A percentile compares a stretch with the other conserved stretches of the same genome.
Conservation (phyloP, 768 basidiomycete species). For the Podaxis pistillaris region DNA sequence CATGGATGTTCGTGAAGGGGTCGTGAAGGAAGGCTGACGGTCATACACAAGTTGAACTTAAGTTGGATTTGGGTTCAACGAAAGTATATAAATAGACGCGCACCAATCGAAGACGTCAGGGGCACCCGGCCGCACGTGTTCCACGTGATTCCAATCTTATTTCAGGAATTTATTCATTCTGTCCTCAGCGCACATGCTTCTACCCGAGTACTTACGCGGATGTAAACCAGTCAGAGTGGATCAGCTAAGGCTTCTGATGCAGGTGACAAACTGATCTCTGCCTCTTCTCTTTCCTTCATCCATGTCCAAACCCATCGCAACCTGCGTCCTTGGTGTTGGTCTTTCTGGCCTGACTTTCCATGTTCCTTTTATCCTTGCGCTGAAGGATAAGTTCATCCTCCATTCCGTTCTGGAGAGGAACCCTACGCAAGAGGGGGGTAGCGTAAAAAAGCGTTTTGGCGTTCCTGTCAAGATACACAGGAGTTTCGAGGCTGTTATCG, state of each 20-base stretch:
- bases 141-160: not conserved
- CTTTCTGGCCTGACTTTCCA: constrained; percentile 80
- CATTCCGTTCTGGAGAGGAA: constrained; percentile 76
- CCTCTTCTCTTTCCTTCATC: not conserved
- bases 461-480: constrained; percentile 55
- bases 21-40: constrained; percentile 17
- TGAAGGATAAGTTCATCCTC: constrained; percentile 68
- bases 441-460: constrained; percentile 65
- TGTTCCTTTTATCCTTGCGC: constrained; percentile 71
- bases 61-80: not conserved
- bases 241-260: not conserved
- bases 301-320: constrained; percentile 53
- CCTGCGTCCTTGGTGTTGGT: constrained; percentile 76
- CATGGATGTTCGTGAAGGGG: constrained; percentile 21
- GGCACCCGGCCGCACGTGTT: not conserved
- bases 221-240: not conserved
- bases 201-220: not conserved
- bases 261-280: not conserved
- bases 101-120: not conserved
- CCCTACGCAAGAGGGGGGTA: constrained; percentile 57
- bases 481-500: constrained; percentile 57
- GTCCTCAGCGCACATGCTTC: not conserved
- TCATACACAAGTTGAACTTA: constrained; percentile 21
- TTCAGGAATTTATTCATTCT: not conserved
- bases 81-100: constrained; percentile 1